Percentiles rank a stretch among this genome's conserved stretches.
Evolutionary conservation across 2,329 filamentous ascomycete species (phyloP).

Genomic region (Cercospora citrullina): DNA sequence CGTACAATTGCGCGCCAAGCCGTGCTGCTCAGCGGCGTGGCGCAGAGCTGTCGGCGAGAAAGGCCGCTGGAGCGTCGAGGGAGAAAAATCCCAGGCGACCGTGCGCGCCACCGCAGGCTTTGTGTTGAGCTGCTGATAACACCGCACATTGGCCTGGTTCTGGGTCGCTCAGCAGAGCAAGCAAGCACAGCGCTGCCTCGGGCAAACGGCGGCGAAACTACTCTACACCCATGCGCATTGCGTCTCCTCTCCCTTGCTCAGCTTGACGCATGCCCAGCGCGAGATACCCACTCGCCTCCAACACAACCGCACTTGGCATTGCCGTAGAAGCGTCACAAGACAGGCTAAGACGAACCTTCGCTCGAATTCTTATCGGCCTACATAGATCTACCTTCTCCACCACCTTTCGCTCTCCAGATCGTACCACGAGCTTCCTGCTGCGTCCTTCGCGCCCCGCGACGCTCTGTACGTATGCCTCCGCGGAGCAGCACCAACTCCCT

Average conservation of each 20-base stretch:
- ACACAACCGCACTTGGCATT: slow-evolving; percentile 17
- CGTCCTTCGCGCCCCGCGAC: slow-evolving; percentile 39
- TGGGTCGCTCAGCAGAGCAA: neutral
- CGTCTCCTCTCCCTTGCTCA: slow-evolving; percentile 1
- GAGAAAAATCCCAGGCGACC: neutral
- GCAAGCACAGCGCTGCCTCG: neutral
- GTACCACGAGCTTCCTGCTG: slow-evolving; percentile 33
- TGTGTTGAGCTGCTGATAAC: neutral
- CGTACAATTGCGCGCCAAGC: neutral
- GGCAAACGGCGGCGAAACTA: neutral
- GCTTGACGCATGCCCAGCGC: slow-evolving; percentile 14
- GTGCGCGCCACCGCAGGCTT: neutral
- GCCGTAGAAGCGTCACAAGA: slow-evolving; percentile 6
- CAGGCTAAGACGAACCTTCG: slow-evolving; percentile 21
- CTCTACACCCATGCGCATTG: neutral
- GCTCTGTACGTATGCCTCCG: slow-evolving; percentile 27
- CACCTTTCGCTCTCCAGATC: neutral
- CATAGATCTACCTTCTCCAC: neutral
- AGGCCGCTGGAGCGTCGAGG: neutral
- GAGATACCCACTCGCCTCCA: slow-evolving; percentile 15
- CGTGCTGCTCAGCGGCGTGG: neutral
- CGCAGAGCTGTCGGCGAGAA: slow-evolving; percentile 2
- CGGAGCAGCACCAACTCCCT: slow-evolving; percentile 10
- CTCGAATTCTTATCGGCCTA: slow-evolving; percentile 11
- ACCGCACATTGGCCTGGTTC: neutral